These are phyloP conservation scores for Laetiporus sulphureus DNA, from an alignment of 1,284 basidiomycete species.

Conservation along the genomic window DNA sequence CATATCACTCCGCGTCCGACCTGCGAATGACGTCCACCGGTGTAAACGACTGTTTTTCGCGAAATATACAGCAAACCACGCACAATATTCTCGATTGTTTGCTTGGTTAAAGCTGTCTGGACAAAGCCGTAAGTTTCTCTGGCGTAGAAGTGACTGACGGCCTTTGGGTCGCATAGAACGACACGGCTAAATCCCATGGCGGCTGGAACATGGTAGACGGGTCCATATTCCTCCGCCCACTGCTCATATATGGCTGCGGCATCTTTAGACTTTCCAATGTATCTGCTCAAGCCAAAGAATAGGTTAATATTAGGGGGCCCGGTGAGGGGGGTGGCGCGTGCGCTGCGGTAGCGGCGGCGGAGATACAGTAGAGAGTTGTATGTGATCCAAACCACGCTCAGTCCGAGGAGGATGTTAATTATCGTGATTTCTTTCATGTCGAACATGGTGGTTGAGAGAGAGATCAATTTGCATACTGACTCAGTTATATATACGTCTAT, in stretches of 20 bases:
- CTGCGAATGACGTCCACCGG: constrained; percentile 18
- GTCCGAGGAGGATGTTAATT: constrained; percentile 5
- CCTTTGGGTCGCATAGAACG: constrained; percentile 48
- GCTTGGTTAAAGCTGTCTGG: constrained; percentile 22
- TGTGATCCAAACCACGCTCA: constrained; percentile 11
- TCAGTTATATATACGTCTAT: too few species aligned
- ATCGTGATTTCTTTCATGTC: neutral
- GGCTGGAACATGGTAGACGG: constrained; percentile 35
- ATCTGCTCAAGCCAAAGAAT: constrained; percentile 20
- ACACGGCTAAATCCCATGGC: constrained; percentile 34
- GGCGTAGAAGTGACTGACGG: constrained; percentile 43
- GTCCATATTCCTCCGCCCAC: constrained; percentile 40
- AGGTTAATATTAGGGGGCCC: constrained; percentile 25
- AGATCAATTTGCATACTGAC: neutral
- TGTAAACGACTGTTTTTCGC: neutral
- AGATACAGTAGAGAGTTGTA: constrained; percentile 10
- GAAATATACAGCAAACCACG: constrained; percentile 12
- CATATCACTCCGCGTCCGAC: constrained; percentile 43
- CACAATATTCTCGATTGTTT: constrained; percentile 37
- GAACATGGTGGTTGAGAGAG: neutral
- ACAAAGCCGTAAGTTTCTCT: constrained; percentile 44
- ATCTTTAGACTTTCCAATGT: constrained; percentile 12
- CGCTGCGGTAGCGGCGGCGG: constrained; percentile 4
- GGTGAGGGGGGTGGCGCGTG: constrained; percentile 23
- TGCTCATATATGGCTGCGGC: constrained; percentile 19